These are phyloP conservation scores for Cymbopogon citratus DNA, from an alignment of 176 grass and related monocot genomes.

Conservation along the genomic window DNA sequence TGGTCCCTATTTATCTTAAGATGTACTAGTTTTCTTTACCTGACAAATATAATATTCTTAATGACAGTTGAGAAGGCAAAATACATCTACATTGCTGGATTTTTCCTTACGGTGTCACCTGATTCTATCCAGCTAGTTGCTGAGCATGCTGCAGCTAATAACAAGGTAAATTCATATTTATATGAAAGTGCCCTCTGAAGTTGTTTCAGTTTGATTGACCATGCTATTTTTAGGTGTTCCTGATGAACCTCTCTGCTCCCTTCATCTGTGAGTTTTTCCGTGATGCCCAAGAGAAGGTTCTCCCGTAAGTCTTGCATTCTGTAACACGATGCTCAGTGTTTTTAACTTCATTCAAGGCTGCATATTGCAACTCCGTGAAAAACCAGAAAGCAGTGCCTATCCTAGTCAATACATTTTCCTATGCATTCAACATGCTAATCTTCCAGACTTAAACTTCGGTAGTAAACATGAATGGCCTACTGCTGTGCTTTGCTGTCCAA, in stretches of 20 bases:
- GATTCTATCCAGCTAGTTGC: slow-evolving; percentile 96
- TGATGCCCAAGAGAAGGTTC: slow-evolving; percentile 80
- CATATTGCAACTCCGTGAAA: neutral
- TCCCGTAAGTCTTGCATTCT: slow-evolving; percentile 64
- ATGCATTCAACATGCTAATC: slow-evolving; percentile 2
- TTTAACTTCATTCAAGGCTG: neutral
- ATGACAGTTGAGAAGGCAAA: slow-evolving; percentile 93
- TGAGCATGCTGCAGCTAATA: slow-evolving; percentile 83
- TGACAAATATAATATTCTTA: slow-evolving; percentile 9
- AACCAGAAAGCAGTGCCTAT: neutral
- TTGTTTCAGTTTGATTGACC: slow-evolving; percentile 5
- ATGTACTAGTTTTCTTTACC: neutral
- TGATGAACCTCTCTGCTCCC: slow-evolving; percentile 94
- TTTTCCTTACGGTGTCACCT: slow-evolving; percentile 97
- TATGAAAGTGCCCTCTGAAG: neutral
- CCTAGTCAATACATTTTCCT: neutral
- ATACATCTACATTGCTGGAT: slow-evolving; percentile 98
- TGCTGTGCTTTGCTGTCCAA: neutral
- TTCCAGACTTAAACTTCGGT: neutral
- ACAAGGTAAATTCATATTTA: slow-evolving; percentile 56
- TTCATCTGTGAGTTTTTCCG: slow-evolving; percentile 97
- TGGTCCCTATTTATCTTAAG: neutral
- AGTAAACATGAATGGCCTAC: neutral
- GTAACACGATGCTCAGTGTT: neutral
- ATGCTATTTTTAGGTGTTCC: slow-evolving; percentile 58